Percentiles rank a stretch among this genome's conserved stretches.
Conservation (phyloP, 1,284 basidiomycete species). For the Fomitopsis palustris region DNA sequence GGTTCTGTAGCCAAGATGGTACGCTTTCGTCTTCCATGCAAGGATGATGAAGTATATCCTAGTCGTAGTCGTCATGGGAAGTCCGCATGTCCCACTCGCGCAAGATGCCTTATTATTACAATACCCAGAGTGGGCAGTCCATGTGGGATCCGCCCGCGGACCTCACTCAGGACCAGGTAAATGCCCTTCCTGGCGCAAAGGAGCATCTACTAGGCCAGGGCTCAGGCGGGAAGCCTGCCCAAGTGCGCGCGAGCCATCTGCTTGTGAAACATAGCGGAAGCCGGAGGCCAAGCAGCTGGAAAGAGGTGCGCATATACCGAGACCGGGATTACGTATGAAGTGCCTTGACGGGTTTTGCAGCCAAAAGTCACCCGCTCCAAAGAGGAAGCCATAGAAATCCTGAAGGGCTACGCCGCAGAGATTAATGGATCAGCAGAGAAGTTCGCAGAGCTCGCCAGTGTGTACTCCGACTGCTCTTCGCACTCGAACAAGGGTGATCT, state of each 20-base stretch:
- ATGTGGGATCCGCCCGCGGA: constrained; percentile 80
- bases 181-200: constrained; percentile 67
- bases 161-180: constrained; percentile 61
- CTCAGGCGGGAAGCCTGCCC: constrained; percentile 34
- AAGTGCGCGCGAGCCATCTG: constrained; percentile 93
- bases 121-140: constrained; percentile 67
- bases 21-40: background rate
- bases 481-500: constrained; percentile 81
- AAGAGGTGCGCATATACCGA: constrained; percentile 54
- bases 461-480: constrained; percentile 87
- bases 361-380: constrained; percentile 83
- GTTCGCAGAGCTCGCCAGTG: constrained; percentile 73
- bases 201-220: constrained; percentile 36
- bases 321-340: background rate
- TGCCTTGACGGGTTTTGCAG: background rate
- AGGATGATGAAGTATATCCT: background rate
- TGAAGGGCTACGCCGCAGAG: constrained; percentile 60
- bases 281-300: constrained; percentile 89
- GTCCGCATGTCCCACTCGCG: constrained; percentile 81
- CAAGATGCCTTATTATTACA: constrained; percentile 88
- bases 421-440: constrained; percentile 59
- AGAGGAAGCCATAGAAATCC: constrained; percentile 81
- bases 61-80: constrained; percentile 53
- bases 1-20: background rate
- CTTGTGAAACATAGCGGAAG: constrained; percentile 91